These are phyloP conservation scores for Eremothecium sinecaudum DNA, from an alignment of 1,139 yeast species.

Conservation along the genomic window DNA sequence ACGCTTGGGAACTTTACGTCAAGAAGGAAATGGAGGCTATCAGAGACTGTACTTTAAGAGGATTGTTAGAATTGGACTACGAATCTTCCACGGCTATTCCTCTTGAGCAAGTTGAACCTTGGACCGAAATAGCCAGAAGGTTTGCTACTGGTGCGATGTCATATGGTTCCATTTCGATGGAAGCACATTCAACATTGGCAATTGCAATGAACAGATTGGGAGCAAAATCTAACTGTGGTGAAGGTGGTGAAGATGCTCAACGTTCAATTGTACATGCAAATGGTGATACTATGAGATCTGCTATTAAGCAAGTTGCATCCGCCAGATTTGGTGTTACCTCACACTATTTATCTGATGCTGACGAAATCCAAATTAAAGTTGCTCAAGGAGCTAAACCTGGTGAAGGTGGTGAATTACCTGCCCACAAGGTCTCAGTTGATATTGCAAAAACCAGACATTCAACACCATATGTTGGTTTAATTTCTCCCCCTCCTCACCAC, in stretches of 20 bases:
- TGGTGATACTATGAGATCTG: constrained; percentile 97
- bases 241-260: constrained; percentile 98
- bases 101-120: constrained; percentile 95
- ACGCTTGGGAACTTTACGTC: constrained; percentile 83
- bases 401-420: constrained; percentile 99
- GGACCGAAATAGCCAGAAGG: constrained; percentile 97
- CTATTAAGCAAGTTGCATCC: constrained; percentile 95
- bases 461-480: constrained; percentile 92
- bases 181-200: constrained; percentile 93
- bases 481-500: constrained; percentile 98
- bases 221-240: constrained; percentile 97
- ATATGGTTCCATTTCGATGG: constrained; percentile 97
- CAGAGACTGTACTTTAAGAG: constrained; percentile 87
- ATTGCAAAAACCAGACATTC: constrained; percentile 96
- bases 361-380: constrained; percentile 95
- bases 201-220: constrained; percentile 98
- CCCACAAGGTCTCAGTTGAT: constrained; percentile 77
- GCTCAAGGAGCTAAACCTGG: constrained; percentile 99
- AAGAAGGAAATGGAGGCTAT: constrained; percentile 88
- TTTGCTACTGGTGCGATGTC: constrained; percentile 99
- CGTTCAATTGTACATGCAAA: constrained; percentile 69
- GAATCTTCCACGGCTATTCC: constrained; percentile 69
- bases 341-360: constrained; percentile 88
- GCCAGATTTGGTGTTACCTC: constrained; percentile 98
- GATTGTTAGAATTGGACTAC: constrained; percentile 81